Evolutionary conservation across 768 basidiomycete genomes (phyloP).

Genomic region (Kwoniella pini): DNA sequence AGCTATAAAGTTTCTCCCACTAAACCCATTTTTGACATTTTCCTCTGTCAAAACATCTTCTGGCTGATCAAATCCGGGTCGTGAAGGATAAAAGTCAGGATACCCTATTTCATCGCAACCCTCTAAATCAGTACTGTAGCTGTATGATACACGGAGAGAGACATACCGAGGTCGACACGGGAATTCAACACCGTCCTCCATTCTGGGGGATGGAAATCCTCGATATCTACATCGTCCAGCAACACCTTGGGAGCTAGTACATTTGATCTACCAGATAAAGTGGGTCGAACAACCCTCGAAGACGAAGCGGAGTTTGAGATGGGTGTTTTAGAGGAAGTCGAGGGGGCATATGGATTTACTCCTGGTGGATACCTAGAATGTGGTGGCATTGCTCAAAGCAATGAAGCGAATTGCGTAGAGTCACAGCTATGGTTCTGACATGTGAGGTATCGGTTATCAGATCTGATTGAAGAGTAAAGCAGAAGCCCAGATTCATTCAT

Average conservation of each 20-base stretch:
- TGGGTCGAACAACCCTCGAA: background rate
- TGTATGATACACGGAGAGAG: background rate
- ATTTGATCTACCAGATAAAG: background rate
- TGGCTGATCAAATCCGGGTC: conserved; percentile 50
- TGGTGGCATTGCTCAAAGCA: conserved; percentile 19
- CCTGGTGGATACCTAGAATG: conserved; percentile 21
- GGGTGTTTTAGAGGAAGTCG: conserved; percentile 2
- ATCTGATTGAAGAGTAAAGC: too few species aligned
- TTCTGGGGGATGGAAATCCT: conserved; percentile 46
- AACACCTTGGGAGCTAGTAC: conserved; percentile 7
- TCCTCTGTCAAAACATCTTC: conserved; percentile 53
- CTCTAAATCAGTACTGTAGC: background rate
- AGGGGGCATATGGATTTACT: conserved; percentile 23
- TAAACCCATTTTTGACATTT: conserved; percentile 51
- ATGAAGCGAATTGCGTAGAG: background rate
- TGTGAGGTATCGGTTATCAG: background rate
- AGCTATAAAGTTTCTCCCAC: conserved; percentile 37
- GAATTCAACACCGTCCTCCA: conserved; percentile 47
- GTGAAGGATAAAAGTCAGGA: conserved; percentile 51
- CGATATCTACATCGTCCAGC: conserved; percentile 32
- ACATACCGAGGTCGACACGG: conserved; percentile 47
- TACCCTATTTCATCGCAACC: conserved; percentile 34
- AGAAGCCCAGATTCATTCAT: too few species aligned
- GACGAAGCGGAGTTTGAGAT: background rate
- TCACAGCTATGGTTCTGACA: background rate